These are phyloP conservation scores for Macroventuria anomochaeta DNA, from an alignment of 2,329 filamentous ascomycete genomes.

Conservation along the genomic window DNA sequence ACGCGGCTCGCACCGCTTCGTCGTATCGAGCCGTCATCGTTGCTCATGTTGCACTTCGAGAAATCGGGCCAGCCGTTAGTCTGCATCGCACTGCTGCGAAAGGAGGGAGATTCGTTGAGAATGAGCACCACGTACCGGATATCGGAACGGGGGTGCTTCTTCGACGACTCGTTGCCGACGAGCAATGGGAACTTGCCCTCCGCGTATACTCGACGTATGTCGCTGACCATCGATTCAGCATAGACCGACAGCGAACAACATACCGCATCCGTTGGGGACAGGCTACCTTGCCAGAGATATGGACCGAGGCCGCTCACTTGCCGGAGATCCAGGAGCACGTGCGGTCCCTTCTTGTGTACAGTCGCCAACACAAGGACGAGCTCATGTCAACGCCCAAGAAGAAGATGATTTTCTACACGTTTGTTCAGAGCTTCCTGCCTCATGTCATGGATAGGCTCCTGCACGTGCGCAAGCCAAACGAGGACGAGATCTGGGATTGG, in stretches of 20 bases:
- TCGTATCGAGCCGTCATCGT: constrained; percentile 56
- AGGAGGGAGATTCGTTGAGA: constrained; percentile 1
- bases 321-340: constrained; percentile 34
- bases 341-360: constrained; percentile 37
- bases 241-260: constrained; percentile 5
- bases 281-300: constrained; percentile 28
- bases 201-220: constrained; percentile 31
- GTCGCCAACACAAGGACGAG: constrained; percentile 34
- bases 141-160: constrained; percentile 43
- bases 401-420: constrained; percentile 20
- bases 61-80: constrained; percentile 46
- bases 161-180: constrained; percentile 35
- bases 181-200: constrained; percentile 47
- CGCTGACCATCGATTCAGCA: constrained; percentile 6
- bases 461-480: constrained; percentile 24
- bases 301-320: constrained; percentile 31
- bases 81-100: constrained; percentile 40
- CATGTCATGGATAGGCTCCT: constrained; percentile 38
- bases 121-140: constrained; percentile 13
- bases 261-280: constrained; percentile 12
- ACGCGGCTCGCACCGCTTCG: constrained; percentile 45
- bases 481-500: constrained; percentile 35
- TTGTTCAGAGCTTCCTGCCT: constrained; percentile 37
- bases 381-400: constrained; percentile 18
- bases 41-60: constrained; percentile 53